Evolutionary conservation across 768 basidiomycete species (phyloP).

Genomic region (Suillus cothurnatus): DNA sequence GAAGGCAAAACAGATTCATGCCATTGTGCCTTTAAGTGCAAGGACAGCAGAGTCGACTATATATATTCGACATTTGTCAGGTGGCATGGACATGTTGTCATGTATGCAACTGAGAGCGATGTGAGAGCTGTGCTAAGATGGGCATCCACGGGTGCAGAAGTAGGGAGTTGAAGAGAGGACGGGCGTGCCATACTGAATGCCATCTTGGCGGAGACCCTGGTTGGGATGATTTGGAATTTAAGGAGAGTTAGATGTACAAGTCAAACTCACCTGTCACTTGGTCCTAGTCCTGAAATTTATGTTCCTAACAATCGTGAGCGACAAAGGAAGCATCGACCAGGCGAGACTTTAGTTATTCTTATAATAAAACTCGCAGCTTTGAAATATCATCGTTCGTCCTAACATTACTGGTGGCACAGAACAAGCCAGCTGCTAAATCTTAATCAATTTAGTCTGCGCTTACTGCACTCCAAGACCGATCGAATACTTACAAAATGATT

Average conservation of each 20-base stretch:
- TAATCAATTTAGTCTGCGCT: no score
- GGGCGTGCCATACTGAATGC: slow-evolving; percentile 37
- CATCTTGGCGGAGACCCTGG: slow-evolving; percentile 26
- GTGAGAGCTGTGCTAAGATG: slow-evolving; percentile 38
- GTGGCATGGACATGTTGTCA: slow-evolving; percentile 34
- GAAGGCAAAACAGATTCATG: slow-evolving; percentile 76
- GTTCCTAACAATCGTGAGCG: not conserved
- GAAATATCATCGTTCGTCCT: not conserved
- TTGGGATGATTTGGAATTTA: slow-evolving; percentile 6
- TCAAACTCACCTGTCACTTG: not conserved
- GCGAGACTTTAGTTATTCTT: not conserved
- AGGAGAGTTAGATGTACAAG: slow-evolving; percentile 3
- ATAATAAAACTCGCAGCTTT: not conserved
- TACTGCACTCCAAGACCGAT: no score
- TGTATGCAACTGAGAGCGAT: slow-evolving; percentile 37
- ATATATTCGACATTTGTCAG: slow-evolving; percentile 62
- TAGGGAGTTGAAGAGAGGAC: slow-evolving; percentile 27
- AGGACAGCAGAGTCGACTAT: slow-evolving; percentile 72
- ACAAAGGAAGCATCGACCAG: not conserved
- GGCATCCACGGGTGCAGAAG: slow-evolving; percentile 29
- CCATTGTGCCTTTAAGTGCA: slow-evolving; percentile 75
- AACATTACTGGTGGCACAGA: not conserved
- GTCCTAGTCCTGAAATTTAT: not conserved
- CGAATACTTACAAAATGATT: no score
- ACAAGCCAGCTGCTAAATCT: not conserved